Base-by-base conservation (phyloP, 2,329 filamentous ascomycete species). In the Cercospora zeae-maydis region DNA sequence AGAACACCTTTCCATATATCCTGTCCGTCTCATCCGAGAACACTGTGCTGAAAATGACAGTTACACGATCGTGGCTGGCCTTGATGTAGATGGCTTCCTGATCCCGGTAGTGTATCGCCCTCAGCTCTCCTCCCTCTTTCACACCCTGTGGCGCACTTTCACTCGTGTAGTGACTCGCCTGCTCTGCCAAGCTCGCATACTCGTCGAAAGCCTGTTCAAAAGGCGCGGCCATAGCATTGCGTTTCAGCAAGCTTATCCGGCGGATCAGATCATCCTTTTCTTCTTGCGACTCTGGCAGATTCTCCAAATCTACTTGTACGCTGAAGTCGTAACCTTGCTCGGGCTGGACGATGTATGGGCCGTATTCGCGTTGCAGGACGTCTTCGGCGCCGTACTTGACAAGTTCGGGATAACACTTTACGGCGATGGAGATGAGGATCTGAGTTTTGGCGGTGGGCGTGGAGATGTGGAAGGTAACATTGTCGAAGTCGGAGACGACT, bases 81-180 rank as follows among this genome's bases (percentile, higher is more conserved):
- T 99, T 98, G 81, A 99, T 89, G 78, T 96, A 99, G 75, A 99
- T 98, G 58, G 95, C 93, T 78, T 99, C 95, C 81, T 98, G 93
- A 74, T 99, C 96, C 61, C 95, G 90, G 81, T 99, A 99, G 78
- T 98, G 93, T 72, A 99, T 96, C 2, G 93, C 88, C 85, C 96
- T 96, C 63, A 98, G 89, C 70, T 95, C 87, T 62, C 93, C 93
- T 56, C 95, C 93, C 78, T 98, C 95, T 69, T 83, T 82, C 31
- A 97, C 83, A 66, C 93, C 93, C 76, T 96, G 92, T 0, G 95
- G 95, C 58, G 96, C 95, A 66, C 93, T 90, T 78, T 99, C 95
- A 2, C 91, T 91, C 37, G 91, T 96, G 76, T 95, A 98, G 75
- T 93, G 92, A 51, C 91, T 90, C 6, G 95, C 93, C 72, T 93